Base-by-base conservation (phyloP, 2,329 filamentous ascomycete species). In the Fusarium secorum region DNA sequence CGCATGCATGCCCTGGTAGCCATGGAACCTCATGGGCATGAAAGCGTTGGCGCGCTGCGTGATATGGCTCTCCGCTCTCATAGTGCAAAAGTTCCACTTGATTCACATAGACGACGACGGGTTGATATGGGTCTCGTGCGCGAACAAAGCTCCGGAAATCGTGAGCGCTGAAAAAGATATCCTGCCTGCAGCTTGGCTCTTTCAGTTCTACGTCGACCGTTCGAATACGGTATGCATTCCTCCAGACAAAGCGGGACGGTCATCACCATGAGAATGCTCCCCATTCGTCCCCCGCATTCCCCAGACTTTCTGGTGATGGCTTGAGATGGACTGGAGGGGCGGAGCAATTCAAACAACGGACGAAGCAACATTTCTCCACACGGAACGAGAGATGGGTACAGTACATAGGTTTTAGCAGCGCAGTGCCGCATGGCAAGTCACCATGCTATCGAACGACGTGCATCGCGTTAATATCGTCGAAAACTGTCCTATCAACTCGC, bases 31-130 rank as follows among this genome's bases (percentile, higher is more conserved):
- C 44, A 52, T 66, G 53, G 46, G 53, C 41, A 46, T 60, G 42
- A 52, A 28, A 46, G 28, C 42, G 46, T 56, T 71, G 38, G 52
- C 28, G 36, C 14, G 49, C 57, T 55, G 63, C 68, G 51, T 64
- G 39, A 28, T 36, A 70, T 48, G 49, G 49, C 70, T 70, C 70
- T 72, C 70, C 66, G 66, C 66, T 70, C 48, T 51, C 52, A 48
- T 35, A 35, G 42, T 28, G 59, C 70, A 73, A 73, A 73, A 73
- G 70, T 73, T 71, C 70, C 70, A 60, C 65, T 66, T 59, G 59
- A 54, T 49, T 58, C 58, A 53, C 51, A 54, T 65, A 38, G 15
- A 61, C 41, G 18, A 61, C 41, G 18, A 57, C 41, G 38, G 46
- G 26, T 68, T 52, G 57, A 53, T 45, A 58, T 48, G 39, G 60